These are phyloP conservation scores for Plasmodium knowlesi DNA, from an alignment of 169 alveolate genomes.

Conservation along the genomic window DNA sequence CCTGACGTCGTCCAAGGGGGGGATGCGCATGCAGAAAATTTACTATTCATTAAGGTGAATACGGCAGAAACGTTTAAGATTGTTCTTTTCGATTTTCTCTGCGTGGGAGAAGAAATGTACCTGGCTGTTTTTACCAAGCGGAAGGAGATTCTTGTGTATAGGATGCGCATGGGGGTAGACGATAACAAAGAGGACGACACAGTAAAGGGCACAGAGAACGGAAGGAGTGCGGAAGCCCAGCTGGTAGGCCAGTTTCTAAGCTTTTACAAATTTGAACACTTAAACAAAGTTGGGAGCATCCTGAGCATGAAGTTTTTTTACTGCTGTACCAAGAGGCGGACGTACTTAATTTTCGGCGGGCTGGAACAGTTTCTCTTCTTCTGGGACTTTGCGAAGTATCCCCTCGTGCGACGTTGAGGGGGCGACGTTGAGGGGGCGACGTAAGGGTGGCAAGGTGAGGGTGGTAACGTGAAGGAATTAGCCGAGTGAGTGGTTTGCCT, in stretches of 20 bases:
- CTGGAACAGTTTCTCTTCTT: slow-evolving; percentile 67
- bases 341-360: slow-evolving; percentile 63
- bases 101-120: neutral
- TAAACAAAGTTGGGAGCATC: slow-evolving; percentile 70
- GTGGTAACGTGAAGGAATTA: too few relatives aligned
- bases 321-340: slow-evolving; percentile 9
- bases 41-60: slow-evolving; percentile 9
- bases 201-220: neutral
- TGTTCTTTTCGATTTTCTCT: slow-evolving; percentile 43
- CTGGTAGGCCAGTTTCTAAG: slow-evolving; percentile 42
- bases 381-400: slow-evolving; percentile 60
- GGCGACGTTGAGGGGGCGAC: too few relatives aligned
- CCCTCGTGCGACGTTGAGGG: slow-evolving; percentile 11
- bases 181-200: neutral
- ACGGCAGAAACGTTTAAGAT: slow-evolving; percentile 23
- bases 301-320: slow-evolving; percentile 70
- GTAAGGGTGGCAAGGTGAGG: too few relatives aligned
- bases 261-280: slow-evolving; percentile 49
- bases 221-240: neutral
- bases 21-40: neutral
- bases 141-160: slow-evolving; percentile 37
- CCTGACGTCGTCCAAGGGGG: neutral
- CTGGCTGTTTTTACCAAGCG: slow-evolving; percentile 52
- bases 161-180: neutral
- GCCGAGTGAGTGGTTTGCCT: neutral